Evolutionary conservation across 129 eudicot species (phyloP).

Genomic region (Flaveria sonorensis): DNA sequence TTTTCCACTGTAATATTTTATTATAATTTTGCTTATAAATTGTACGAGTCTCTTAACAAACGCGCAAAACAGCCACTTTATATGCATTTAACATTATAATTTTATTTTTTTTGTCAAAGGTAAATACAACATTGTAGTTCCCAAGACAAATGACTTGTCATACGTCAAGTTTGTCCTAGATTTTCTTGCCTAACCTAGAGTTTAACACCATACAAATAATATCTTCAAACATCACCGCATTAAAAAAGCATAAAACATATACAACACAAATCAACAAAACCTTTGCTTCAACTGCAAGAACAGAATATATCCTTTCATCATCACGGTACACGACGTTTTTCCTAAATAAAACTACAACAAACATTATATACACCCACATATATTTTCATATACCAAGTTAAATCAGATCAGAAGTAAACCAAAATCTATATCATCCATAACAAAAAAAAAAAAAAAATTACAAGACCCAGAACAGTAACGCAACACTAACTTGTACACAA

Average conservation of each 20-base stretch:
- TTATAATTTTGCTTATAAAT: no score
- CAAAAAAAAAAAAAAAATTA: no score
- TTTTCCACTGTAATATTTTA: no score
- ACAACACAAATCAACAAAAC: neutral
- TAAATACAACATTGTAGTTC: neutral
- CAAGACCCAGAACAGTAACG: neutral
- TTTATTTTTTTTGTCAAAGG: neutral
- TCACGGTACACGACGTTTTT: neutral
- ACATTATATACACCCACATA: neutral
- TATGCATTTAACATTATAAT: neutral
- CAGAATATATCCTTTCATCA: neutral
- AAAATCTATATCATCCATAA: neutral
- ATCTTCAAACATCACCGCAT: neutral
- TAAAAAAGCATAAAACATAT: neutral
- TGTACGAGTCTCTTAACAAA: no score
- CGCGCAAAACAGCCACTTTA: no score
- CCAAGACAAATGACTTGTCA: slow-evolving; percentile 10
- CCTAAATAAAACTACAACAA: neutral
- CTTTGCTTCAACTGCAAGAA: slow-evolving; percentile 13
- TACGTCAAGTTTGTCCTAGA: neutral
- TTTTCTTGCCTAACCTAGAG: slow-evolving; percentile 9
- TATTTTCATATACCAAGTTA: neutral
- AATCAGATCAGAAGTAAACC: neutral
- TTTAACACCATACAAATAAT: neutral
- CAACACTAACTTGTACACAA: neutral